Base-by-base conservation (phyloP, 1,284 basidiomycete genomes). In the Trichosporon asahii region DNA sequence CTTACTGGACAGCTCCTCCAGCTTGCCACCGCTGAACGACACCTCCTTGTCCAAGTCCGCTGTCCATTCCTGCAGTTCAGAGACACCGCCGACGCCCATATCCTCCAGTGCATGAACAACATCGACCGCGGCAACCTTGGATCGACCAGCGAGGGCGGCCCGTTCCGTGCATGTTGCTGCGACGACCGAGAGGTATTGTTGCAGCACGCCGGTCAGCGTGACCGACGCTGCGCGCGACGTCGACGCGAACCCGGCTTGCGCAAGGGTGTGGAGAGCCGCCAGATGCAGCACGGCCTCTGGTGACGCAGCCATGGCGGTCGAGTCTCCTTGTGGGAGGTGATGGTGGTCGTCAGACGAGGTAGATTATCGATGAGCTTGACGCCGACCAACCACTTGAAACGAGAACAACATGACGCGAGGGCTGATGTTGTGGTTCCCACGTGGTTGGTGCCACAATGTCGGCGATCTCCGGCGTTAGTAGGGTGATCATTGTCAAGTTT, bases 241-340 rank as follows among this genome's bases (percentile, higher is more conserved):
- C 44, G 79, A 81, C 11, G 80, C 79, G 75, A 81, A 81, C 2
- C 79, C 80, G 3, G 81, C 75, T 12, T 73, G 73, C 15, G 81
- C 75, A 18, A 82, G 78, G 25, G 78, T 70, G 67, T 81, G 79
- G 25, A 81, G 76, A 6, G 76, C 75, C 15, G 79, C 80, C 53
- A 82, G 76, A 67, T 82, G 80, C 14, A 82, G 73, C 18, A 82
- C 73, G 9, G 80, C 80, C 66, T 80, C 80, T 33, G 79, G 81
- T 27, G 77, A 78, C 33, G 72, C 70, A 27, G 73, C 67, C 76
- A 75, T 76, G 68, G 55, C 63, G 61, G 55, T 49, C 66, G 67
- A 29, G 63, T 49, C 33, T 55, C 49, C 23, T 29, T 29, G 21
- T 31, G 40, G 21, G 46, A 31, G 63, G 31, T 31, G 21, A 27